These are phyloP conservation scores for Mentha longifolia DNA, from an alignment of 257 asterid species.

Conservation along the genomic window DNA sequence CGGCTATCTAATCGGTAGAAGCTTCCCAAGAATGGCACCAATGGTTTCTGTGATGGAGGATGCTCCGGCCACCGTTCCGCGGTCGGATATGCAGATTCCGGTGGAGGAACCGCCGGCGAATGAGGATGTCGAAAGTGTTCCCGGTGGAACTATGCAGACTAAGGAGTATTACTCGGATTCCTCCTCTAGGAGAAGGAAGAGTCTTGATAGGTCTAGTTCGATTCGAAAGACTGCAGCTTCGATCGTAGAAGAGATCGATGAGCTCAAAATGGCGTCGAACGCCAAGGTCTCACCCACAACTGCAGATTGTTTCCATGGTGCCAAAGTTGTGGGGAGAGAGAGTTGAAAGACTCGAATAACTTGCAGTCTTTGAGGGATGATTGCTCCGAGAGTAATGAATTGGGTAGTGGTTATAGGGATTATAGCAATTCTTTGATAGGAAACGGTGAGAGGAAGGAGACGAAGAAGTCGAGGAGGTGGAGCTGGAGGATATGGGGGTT, in stretches of 20 bases:
- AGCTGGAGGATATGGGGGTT: conserved; percentile 79
- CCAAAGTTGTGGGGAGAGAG: conserved; percentile 61
- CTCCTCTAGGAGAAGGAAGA: conserved; percentile 84
- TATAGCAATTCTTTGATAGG: conserved; percentile 56
- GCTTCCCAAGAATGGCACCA: conserved; percentile 68
- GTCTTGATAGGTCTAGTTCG: conserved; percentile 90
- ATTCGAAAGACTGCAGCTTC: conserved; percentile 84
- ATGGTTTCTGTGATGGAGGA: conserved; percentile 93
- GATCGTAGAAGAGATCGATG: conserved; percentile 79
- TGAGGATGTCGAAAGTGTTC: conserved; percentile 56
- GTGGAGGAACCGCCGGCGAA: conserved; percentile 54
- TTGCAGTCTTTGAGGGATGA: conserved; percentile 75
- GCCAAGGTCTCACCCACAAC: conserved; percentile 77
- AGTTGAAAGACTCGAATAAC: conserved; percentile 44
- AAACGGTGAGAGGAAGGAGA: conserved; percentile 60
- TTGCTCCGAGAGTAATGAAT: conserved; percentile 65
- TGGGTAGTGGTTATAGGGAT: conserved; percentile 62
- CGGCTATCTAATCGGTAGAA: conserved; percentile 70
- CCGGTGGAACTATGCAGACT: conserved; percentile 88
- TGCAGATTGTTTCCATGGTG: conserved; percentile 54
- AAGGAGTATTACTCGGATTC: conserved; percentile 86
- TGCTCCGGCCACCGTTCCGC: conserved; percentile 52
- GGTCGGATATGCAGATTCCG: conserved; percentile 74
- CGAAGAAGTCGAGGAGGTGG: conserved; percentile 81
- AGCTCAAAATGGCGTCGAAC: conserved; percentile 58